These are phyloP conservation scores for Arthrobotrys megalospora DNA, from an alignment of 2,329 filamentous ascomycete genomes.

Conservation along the genomic window DNA sequence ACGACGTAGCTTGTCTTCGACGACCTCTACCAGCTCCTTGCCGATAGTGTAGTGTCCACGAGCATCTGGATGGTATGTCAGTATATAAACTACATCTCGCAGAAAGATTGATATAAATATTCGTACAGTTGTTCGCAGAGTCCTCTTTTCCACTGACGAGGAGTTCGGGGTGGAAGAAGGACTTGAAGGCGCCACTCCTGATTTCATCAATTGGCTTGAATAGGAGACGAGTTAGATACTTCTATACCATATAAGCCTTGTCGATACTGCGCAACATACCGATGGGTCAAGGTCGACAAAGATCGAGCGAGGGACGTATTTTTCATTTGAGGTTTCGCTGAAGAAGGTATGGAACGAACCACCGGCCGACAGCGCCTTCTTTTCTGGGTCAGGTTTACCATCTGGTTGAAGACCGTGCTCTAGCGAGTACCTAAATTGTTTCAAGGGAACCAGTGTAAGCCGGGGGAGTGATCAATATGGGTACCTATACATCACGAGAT, in stretches of 20 bases:
- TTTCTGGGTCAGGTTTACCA: constrained; percentile 72
- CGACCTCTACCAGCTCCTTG: constrained; percentile 77
- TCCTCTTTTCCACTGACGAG: constrained; percentile 79
- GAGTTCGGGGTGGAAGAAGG: constrained; percentile 77
- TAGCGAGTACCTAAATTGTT: constrained; percentile 73
- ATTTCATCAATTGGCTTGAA: constrained; percentile 77
- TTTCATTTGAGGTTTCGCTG: constrained; percentile 75
- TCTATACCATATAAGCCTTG: not conserved
- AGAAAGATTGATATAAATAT: constrained; percentile 51
- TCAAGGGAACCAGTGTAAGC: constrained; percentile 4
- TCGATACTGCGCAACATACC: constrained; percentile 67
- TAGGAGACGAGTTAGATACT: not conserved
- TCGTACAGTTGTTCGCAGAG: constrained; percentile 77
- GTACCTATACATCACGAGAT: constrained; percentile 12
- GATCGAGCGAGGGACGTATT: constrained; percentile 79
- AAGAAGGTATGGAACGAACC: constrained; percentile 78
- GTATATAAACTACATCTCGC: not conserved
- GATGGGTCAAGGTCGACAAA: constrained; percentile 78
- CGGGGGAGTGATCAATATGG: constrained; percentile 35
- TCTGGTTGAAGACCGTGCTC: constrained; percentile 77
- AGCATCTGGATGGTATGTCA: constrained; percentile 70
- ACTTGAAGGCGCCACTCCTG: constrained; percentile 75
- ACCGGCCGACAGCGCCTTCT: constrained; percentile 69
- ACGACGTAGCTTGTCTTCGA: constrained; percentile 76
- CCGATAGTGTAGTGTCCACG: constrained; percentile 79